Evolutionary conservation across 179 eudicot genomes (phyloP), one percentile per base, ranked within the genome.

Genomic region (Actinidia chinensis): DNA sequence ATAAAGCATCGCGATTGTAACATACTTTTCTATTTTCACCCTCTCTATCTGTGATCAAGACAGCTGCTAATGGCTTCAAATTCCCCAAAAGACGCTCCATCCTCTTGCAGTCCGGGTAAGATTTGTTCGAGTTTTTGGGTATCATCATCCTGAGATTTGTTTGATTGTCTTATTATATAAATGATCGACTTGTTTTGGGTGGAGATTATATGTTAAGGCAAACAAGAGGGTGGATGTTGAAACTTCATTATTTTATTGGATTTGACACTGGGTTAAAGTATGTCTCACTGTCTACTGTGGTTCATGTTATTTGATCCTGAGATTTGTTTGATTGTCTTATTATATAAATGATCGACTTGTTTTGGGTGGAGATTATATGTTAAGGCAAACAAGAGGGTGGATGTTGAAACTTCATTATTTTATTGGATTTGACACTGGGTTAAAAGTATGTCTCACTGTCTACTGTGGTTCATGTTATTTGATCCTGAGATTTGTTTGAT

Each of bases 51-150:
- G 12, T 44, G 33, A 12, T 69, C 2, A 44, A 78, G 43, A 23
- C 74, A 68, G 80, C 68, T 76, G 43, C 67, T 78, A 44, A 88
- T 88, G 91, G 88, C 88, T 73, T 88, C 91, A 4, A 85, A 88
- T 79, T 81, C 86, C 36, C 85, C 81, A 28, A 84, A 80, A 56
- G 84, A 85, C 71, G 70, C 44, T 36, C 84, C 91, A 6, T 48
- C 75, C 75, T 50, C 82, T 4, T 63, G 73, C 56, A 73, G 52
- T 44, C 68, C 89, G n/a, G 86, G 89, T 84, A 66, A 66, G 78
- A 6, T 56, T 23, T 18, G 43, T 28, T 59, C 63, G 59, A 33
- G n/a, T 47, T 48, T 11, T 51, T 1, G 40, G 20, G 18, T 58
- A 5, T 56, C 61, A 15, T 56, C 8, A 15, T 48, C 5, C 14